These are phyloP conservation scores for Cavenderia fasciculata DNA, from an alignment of 78 protist species.

Conservation along the genomic window DNA sequence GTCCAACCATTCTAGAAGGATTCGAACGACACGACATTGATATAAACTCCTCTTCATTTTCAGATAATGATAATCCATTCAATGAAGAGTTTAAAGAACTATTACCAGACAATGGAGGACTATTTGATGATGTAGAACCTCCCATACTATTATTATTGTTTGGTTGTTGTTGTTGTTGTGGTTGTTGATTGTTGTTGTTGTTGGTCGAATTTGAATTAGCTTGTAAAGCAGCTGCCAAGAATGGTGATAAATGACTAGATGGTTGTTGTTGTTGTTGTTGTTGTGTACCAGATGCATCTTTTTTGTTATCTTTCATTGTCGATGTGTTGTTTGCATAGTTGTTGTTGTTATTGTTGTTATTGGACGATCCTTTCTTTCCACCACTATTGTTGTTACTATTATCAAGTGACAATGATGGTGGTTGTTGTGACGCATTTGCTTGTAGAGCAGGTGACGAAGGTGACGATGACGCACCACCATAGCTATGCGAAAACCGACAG, in stretches of 20 bases:
- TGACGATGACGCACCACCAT: not conserved
- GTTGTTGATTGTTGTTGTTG: not conserved
- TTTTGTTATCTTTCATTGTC: not conserved
- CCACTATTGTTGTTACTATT: not conserved
- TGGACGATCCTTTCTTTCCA: not conserved
- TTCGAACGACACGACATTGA: constrained; percentile 34
- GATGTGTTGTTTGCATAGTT: not conserved
- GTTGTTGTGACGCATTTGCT: not conserved
- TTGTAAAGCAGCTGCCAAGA: not conserved
- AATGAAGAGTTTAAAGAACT: not conserved
- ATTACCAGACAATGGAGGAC: too few species aligned
- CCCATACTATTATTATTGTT: not conserved
- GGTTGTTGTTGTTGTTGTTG: not conserved
- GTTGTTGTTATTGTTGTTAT: not conserved
- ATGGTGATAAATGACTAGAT: not conserved
- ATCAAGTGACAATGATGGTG: not conserved
- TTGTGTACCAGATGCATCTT: not conserved
- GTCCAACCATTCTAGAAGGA: constrained; percentile 50
- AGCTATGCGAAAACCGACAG: constrained; percentile 69
- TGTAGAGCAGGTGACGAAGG: not conserved
- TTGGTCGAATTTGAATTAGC: not conserved
- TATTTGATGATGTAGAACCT: too few species aligned
- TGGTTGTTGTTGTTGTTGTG: not conserved
- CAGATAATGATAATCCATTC: constrained; percentile 9
- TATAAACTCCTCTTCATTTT: constrained; percentile 46